Evolutionary conservation across 2,329 filamentous ascomycete genomes (phyloP), one percentile per base, ranked within the genome.

Genomic region (Alternaria rosae): DNA sequence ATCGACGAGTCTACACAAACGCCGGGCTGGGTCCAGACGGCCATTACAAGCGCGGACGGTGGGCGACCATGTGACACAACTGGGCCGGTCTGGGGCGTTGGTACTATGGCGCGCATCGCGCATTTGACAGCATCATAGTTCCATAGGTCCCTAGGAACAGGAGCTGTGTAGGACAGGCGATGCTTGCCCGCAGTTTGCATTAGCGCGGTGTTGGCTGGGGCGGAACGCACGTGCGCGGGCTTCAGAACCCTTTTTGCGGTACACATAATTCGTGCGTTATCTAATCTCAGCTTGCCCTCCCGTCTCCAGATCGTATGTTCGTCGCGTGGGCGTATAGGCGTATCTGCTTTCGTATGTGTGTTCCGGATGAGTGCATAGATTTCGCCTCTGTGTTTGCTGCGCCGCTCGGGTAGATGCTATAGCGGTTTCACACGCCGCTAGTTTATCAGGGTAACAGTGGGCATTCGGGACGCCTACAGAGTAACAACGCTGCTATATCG

Each of bases 231-330:
- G 58, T 62, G 62, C 54, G 56, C 52, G 50, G 54, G 21, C 48
- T 10, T 21, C 28, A 35, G 58, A 45, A 51, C 54, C 41, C 38
- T 58, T 28, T 12, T 28, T 57, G 28, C 43, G 47, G 48, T 48
- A 61, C 50, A 15, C 54, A 58, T 64, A 26, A 61, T 61, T 59
- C 54, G 54, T 53, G 59, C 62, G 35, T 62, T 61, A 64, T 64
- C 54, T 59, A 57, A 57, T 61, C 58, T 54, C 32, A 45, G 20
- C 23, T 25, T 26, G 9, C 50, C 47, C 15, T 13, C 23, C 45
- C 25, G 28, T 20, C 48, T 54, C 42, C 32, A 56, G 26, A 48
- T 28, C 23, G 43, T 35, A 41, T 56, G 54, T 51, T 51, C 28
- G 47, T 51, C 47, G 47, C 28, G 47, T 51, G 30, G 47, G 42